These are phyloP conservation scores for Alnus glutinosa DNA, from an alignment of 306 rosid species.

Conservation along the genomic window DNA sequence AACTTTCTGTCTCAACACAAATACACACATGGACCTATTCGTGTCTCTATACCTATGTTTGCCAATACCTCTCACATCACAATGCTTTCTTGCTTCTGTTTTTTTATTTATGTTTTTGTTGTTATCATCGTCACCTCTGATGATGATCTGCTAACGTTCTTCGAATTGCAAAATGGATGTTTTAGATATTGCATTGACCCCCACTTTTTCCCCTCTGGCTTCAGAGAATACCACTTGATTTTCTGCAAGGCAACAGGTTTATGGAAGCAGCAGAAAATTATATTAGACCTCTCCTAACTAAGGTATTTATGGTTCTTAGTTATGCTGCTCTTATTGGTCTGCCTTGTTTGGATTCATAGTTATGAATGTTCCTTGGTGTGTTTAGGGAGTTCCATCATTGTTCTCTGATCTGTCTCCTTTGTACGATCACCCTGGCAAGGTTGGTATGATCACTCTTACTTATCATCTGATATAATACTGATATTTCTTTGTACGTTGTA, in stretches of 20 bases:
- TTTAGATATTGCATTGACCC: conserved; percentile 12
- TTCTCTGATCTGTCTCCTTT: conserved; percentile 94
- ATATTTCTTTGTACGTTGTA: neutral
- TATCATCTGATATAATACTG: conserved; percentile 4
- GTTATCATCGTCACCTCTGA: neutral
- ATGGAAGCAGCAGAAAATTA: conserved; percentile 87
- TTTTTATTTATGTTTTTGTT: neutral
- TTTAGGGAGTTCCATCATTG: conserved; percentile 96
- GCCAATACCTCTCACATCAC: neutral
- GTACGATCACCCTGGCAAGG: conserved; percentile 94
- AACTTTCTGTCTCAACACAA: neutral
- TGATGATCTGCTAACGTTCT: neutral
- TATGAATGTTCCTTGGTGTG: conserved; percentile 23
- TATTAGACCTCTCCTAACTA: conserved; percentile 87
- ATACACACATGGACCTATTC: neutral
- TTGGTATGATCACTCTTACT: conserved; percentile 36
- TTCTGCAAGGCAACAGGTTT: conserved; percentile 79
- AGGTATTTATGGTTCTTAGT: conserved; percentile 50
- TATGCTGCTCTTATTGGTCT: conserved; percentile 17
- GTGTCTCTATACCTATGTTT: neutral
- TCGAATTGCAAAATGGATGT: conserved; percentile 2
- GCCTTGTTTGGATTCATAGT: conserved; percentile 14
- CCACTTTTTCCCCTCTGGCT: conserved; percentile 24
- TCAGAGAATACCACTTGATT: conserved; percentile 98
- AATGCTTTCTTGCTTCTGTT: neutral